Percentiles rank a stretch among this genome's conserved stretches.
Evolutionary conservation across 495 filamentous ascomycete genomes (phyloP).

Genomic region (Penicillium daleae): DNA sequence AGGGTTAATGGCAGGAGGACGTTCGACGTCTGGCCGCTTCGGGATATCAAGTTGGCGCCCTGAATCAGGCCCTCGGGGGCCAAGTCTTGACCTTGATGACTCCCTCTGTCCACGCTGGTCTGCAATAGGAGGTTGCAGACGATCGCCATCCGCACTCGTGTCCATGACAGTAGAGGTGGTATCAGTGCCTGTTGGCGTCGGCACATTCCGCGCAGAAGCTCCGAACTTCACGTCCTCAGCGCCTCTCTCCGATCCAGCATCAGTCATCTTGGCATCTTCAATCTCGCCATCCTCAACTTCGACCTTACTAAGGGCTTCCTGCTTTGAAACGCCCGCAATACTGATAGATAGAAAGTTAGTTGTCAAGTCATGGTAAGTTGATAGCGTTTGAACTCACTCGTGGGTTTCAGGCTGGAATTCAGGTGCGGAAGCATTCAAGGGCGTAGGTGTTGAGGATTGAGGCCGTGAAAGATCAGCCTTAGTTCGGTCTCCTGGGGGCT

Average conservation of each 20-base stretch:
- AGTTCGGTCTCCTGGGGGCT: constrained; percentile 26
- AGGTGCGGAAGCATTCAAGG: constrained; percentile 51
- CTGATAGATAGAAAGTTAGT: constrained; percentile 30
- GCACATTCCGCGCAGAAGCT: constrained; percentile 12
- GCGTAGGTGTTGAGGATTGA: constrained; percentile 38
- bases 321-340: constrained; percentile 35
- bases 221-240: constrained; percentile 15
- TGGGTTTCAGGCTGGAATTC: constrained; percentile 49
- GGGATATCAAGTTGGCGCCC: constrained; percentile 37
- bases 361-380: neutral
- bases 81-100: constrained; percentile 31
- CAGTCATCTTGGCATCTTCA: constrained; percentile 62
- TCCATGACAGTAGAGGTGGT: constrained; percentile 22
- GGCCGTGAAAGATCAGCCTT: constrained; percentile 46
- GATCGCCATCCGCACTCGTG: constrained; percentile 18
- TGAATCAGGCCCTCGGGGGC: constrained; percentile 35
- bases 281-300: constrained; percentile 84
- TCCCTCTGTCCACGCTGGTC: constrained; percentile 19
- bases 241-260: constrained; percentile 31
- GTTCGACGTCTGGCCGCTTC: constrained; percentile 44
- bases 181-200: constrained; percentile 9
- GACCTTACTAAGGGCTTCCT: constrained; percentile 32
- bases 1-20: constrained; percentile 20
- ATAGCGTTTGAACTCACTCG: constrained; percentile 43
- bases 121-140: constrained; percentile 22